Base-by-base conservation (phyloP, 2,329 filamentous ascomycete genomes). In the Colletotrichum eleusines region DNA sequence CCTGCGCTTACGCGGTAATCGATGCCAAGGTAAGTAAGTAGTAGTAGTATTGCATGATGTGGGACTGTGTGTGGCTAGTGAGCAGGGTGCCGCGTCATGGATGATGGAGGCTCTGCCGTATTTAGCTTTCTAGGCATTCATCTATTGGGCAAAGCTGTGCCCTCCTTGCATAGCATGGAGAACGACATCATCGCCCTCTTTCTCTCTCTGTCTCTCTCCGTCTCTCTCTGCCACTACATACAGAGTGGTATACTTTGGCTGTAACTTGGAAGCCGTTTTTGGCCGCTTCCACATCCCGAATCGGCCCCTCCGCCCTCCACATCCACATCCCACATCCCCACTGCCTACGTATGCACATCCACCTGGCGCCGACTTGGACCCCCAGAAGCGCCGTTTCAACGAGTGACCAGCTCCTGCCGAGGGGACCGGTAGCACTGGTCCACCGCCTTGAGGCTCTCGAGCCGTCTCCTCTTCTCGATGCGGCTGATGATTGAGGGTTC, bases 71-170 rank as follows among this genome's bases (percentile, higher is more conserved):
- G 67, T 68, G 63, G 68, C 68, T 71, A 58, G 26, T 23, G 44
- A 38, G 31, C 50, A 46, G 28, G 20, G 1, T 44, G 33, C 35
- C 11, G 31, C 31, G 7, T n/a, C n/a, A n/a, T n/a, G n/a, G n/a
- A 5, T 53, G 35, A 44, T 53, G 35, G 63, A 59, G 64, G 68
- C 58, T 71, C 58, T 61, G 68, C 64, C 14, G 14, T 51, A 51
- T 18, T 7, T 8, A 8, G 40, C 40, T 53, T 28, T 53, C 68
- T 68, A 23, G 68, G 64, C 68, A 58, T 51, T 38, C 58, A 63
- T 71, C 51, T 67, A 66, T 62, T 57, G 57, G 67, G 66, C 58
- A 70, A 70, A 70, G 67, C 67, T 70, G 62, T 62, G 31, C 48
- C 31, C 3, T 18, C 40, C 8, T 44, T 33, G 33, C 16, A 51